Evolutionary conservation across 768 basidiomycete genomes (phyloP).

Genomic region (Macrocybe gigantea): DNA sequence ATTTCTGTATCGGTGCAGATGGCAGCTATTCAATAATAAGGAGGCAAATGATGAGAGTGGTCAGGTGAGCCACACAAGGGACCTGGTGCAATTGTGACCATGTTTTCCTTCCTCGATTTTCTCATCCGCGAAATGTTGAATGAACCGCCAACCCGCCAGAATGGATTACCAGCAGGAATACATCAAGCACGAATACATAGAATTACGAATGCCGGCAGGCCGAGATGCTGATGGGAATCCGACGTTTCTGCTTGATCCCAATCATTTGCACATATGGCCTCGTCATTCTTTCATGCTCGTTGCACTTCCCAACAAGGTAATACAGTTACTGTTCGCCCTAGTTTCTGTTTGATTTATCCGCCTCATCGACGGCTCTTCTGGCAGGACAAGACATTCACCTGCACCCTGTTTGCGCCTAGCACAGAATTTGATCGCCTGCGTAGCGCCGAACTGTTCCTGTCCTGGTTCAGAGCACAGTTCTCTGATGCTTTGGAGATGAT

Average conservation of each 20-base stretch:
- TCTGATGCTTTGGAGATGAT: slow-evolving; percentile 84
- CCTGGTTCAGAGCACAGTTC: slow-evolving; percentile 83
- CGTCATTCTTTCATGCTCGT: slow-evolving; percentile 99
- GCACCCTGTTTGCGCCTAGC: slow-evolving; percentile 90
- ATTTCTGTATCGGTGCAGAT: slow-evolving; percentile 88
- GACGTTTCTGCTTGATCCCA: slow-evolving; percentile 82
- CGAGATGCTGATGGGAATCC: slow-evolving; percentile 52
- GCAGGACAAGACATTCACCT: slow-evolving; percentile 95
- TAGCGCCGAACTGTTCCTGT: slow-evolving; percentile 47
- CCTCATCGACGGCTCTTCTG: slow-evolving; percentile 14
- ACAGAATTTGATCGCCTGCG: slow-evolving; percentile 64
- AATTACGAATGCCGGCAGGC: slow-evolving; percentile 91
- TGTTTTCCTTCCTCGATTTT: slow-evolving; percentile 12
- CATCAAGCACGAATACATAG: slow-evolving; percentile 93
- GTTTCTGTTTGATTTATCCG: slow-evolving; percentile 7
- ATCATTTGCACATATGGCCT: slow-evolving; percentile 99
- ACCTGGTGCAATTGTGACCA: slow-evolving; percentile 8
- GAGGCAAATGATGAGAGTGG: slow-evolving; percentile 91
- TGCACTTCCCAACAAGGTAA: slow-evolving; percentile 94
- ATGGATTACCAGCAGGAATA: slow-evolving; percentile 96
- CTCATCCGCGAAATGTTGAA: slow-evolving; percentile 18
- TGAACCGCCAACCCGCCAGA: slow-evolving; percentile 36
- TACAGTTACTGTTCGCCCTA: not conserved
- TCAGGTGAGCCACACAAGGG: slow-evolving; percentile 51
- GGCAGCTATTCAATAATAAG: slow-evolving; percentile 91